phyloP scores from a whole-genome alignment of 225 moss, liverwort and hornwort species.

The Physcomitrium patens region DNA sequence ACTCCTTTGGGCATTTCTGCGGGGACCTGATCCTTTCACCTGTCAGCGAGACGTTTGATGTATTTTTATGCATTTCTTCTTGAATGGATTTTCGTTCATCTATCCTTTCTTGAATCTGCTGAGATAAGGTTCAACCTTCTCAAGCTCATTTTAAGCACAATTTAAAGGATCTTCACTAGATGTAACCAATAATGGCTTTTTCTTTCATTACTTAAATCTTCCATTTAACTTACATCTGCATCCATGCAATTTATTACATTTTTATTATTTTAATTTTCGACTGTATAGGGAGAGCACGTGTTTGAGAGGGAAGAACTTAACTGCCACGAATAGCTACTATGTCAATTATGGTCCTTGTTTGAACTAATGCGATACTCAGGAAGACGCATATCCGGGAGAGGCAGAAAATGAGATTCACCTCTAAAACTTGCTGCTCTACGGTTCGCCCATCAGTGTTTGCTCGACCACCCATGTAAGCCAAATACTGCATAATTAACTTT shows the following conservation, averaged over 20 bases:
- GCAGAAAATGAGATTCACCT: conserved; percentile 36
- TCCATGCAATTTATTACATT: conserved; percentile 2
- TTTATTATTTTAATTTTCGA: not conserved
- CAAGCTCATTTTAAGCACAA: conserved; percentile 26
- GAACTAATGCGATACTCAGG: not conserved
- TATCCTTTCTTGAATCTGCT: conserved; percentile 21
- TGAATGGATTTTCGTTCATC: not conserved
- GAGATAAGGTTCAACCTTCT: conserved; percentile 32
- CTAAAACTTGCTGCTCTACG: conserved; percentile 80
- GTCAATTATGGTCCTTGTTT: not conserved
- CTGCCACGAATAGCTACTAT: not conserved
- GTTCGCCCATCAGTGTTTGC: conserved; percentile 76
- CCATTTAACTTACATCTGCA: conserved; percentile 23
- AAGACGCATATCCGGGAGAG: not conserved
- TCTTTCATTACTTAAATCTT: not conserved
- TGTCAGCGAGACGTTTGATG: conserved; percentile 18
- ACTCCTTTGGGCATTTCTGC: conserved; percentile 17
- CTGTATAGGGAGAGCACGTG: no score
- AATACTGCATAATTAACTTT: conserved; percentile 78
- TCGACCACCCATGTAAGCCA: conserved; percentile 82
- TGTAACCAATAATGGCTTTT: not conserved
- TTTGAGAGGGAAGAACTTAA: not conserved
- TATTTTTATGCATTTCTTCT: not conserved
- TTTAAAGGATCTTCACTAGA: conserved; percentile 22
- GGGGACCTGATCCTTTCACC: conserved; percentile 9